Evolutionary conservation across 208 protist species (phyloP), one percentile per base, ranked within the genome.

Genomic region (Trypanosoma theileri): DNA sequence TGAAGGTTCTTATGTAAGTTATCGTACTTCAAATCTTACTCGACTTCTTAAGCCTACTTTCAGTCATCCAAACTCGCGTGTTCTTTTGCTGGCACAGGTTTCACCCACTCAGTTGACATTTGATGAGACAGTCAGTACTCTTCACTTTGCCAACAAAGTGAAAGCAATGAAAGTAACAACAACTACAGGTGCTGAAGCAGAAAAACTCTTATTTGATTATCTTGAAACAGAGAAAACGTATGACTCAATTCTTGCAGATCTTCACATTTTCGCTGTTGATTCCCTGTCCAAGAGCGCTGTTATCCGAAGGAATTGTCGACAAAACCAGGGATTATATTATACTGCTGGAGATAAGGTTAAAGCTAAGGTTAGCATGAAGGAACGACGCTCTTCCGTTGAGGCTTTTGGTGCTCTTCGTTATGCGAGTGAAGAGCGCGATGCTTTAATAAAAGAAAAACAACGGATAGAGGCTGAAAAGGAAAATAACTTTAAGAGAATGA

Each of bases 11-110:
- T 71, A 74, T 56, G 73, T 82, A 11, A 68, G 77, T n/a, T 91
- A 86, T 51, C 79, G 85, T 19, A 71, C 70, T 22, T 86, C 79
- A 35, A 92, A 86, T 52, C 69, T 94, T n/a, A 92, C 88, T 10
- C 54, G 73, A 21, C 69, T 92, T 11, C 79, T 94, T 13, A 66
- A 77, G 35, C 53, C 84, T 21, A 71, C 82, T 12, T 76, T 94
- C 26, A 66, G 61, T 54, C 63, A 75, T 42, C 74, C 78, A 35
- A 77, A 73, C 57, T 63, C 68, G 16, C 73, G 70, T 10, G 83
- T 87, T n/a, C 45, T 82, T 0, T 67, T 94, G 7, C 72, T 94
- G n/a, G 60, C 70, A 6, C 73, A 78, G 55, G 58, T 83, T 13
- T 55, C 75, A 13, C 83, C 82, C 7, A 72, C 73, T 1, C 42